Evolutionary conservation across 1,284 basidiomycete species (phyloP).

Genomic region (Ganoderma sinense): DNA sequence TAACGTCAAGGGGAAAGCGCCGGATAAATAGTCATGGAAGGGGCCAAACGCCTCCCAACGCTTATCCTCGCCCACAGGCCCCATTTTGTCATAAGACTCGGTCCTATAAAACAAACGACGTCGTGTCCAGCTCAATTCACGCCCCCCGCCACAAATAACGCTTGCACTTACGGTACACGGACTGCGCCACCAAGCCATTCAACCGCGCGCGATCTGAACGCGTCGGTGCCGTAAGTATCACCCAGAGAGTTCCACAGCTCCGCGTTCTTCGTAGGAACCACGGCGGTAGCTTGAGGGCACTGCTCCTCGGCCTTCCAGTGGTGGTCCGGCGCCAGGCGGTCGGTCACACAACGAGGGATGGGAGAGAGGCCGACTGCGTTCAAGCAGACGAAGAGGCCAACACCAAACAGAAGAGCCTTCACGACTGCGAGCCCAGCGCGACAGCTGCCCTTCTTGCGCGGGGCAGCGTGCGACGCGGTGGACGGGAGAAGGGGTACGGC

Average conservation of each 20-base stretch:
- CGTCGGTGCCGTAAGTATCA: conserved; percentile 48
- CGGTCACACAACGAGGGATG: conserved; percentile 12
- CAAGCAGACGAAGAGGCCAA: conserved; percentile 19
- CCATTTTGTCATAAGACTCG: conserved; percentile 51
- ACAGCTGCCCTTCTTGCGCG: conserved; percentile 13
- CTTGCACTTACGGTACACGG: conserved; percentile 42
- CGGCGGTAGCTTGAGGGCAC: conserved; percentile 55
- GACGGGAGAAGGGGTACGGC: conserved; percentile 23
- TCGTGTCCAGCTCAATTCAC: neutral
- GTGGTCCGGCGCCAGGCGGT: neutral
- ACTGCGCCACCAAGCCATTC: conserved; percentile 63
- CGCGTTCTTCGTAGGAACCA: conserved; percentile 51
- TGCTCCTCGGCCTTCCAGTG: conserved; percentile 21
- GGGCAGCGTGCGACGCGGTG: conserved; percentile 14
- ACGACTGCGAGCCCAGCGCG: conserved; percentile 16
- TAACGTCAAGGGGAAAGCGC: conserved; percentile 50
- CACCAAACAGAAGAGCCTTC: conserved; percentile 21
- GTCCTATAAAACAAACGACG: conserved; percentile 33
- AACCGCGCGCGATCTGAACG: conserved; percentile 55
- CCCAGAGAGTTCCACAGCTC: conserved; percentile 51
- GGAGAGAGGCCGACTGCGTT: conserved; percentile 17
- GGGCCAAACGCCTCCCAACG: conserved; percentile 52
- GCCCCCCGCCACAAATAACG: too few species aligned
- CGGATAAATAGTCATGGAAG: conserved; percentile 52
- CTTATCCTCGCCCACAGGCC: conserved; percentile 49